phyloP scores from a whole-genome alignment of 179 eudicot species.

The Corrigiola litoralis region DNA sequence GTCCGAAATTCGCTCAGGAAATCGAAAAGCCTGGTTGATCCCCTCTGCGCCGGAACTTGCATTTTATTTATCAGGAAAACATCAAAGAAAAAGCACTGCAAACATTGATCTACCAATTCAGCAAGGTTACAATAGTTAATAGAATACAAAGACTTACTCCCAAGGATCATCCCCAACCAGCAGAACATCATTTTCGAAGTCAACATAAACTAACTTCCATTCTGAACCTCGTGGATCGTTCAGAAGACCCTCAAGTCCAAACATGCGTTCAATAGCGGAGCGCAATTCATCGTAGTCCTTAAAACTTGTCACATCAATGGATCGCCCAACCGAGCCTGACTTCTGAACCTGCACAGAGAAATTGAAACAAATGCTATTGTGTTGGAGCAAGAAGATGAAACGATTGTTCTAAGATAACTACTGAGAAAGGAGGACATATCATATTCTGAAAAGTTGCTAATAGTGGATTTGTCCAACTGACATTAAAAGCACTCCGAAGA shows the following conservation, averaged over 20 bases:
- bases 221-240: constrained; percentile 66
- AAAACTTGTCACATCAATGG: constrained; percentile 87
- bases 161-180: constrained; percentile 98
- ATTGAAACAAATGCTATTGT: not conserved
- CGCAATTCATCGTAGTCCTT: constrained; percentile 76
- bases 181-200: constrained; percentile 84
- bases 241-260: constrained; percentile 79
- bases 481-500: too few species aligned
- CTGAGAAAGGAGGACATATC: too few species aligned
- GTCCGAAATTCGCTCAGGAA: too few species aligned
- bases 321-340: constrained; percentile 94
- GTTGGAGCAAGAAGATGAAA: not conserved
- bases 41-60: too few species aligned
- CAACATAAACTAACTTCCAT: constrained; percentile 94
- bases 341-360: constrained; percentile 65
- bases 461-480: too few species aligned
- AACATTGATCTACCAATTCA: not conserved
- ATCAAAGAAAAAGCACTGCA: not conserved
- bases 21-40: too few species aligned
- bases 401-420: too few species aligned
- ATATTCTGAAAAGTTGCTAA: too few species aligned
- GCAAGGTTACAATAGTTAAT: not conserved
- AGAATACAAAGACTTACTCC: constrained; percentile 62
- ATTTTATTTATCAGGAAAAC: too few species aligned
- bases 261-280: constrained; percentile 81